Evolutionary conservation across 2,329 filamentous ascomycete genomes (phyloP).

Genomic region (Periconia sp.): DNA sequence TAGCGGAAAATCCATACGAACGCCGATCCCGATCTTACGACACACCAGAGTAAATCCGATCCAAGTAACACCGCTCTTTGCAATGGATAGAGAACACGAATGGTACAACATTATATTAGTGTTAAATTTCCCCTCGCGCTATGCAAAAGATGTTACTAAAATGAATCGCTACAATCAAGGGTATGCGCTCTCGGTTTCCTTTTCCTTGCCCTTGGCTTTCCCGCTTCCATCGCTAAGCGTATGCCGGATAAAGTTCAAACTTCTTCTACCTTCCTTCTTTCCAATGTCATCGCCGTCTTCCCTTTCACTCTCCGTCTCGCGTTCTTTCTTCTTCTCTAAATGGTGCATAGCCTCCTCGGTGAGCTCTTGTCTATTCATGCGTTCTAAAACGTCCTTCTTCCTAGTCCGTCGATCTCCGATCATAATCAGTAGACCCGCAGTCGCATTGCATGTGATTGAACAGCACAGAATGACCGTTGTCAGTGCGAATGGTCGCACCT

Average conservation of each 20-base stretch:
- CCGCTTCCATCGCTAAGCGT: slow-evolving; percentile 4
- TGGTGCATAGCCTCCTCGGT: slow-evolving; percentile 69
- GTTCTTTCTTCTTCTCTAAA: slow-evolving; percentile 55
- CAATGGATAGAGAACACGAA: neutral
- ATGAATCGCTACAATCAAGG: slow-evolving; percentile 12
- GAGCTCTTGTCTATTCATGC: slow-evolving; percentile 76
- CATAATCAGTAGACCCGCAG: slow-evolving; percentile 76
- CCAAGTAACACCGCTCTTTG: too few relatives aligned
- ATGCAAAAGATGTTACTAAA: neutral
- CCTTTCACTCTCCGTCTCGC: slow-evolving; percentile 46
- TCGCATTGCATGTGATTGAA: slow-evolving; percentile 78
- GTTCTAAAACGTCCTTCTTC: slow-evolving; percentile 84
- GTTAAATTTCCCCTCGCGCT: too few relatives aligned
- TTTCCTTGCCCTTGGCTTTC: slow-evolving; percentile 9
- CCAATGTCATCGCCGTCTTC: slow-evolving; percentile 26
- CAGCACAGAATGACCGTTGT: slow-evolving; percentile 83
- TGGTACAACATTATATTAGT: neutral
- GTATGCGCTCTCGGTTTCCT: slow-evolving; percentile 24
- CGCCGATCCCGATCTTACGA: too few relatives aligned
- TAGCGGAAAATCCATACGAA: neutral
- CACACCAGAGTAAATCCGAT: too few relatives aligned
- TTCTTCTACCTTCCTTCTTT: slow-evolving; percentile 21
- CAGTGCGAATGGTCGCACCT: slow-evolving; percentile 70
- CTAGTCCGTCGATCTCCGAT: slow-evolving; percentile 77
- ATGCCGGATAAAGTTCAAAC: slow-evolving; percentile 12